A percentile compares a stretch with the other conserved stretches of the same genome.
Conservation (phyloP, 768 basidiomycete species). For the Zangia roseola region DNA sequence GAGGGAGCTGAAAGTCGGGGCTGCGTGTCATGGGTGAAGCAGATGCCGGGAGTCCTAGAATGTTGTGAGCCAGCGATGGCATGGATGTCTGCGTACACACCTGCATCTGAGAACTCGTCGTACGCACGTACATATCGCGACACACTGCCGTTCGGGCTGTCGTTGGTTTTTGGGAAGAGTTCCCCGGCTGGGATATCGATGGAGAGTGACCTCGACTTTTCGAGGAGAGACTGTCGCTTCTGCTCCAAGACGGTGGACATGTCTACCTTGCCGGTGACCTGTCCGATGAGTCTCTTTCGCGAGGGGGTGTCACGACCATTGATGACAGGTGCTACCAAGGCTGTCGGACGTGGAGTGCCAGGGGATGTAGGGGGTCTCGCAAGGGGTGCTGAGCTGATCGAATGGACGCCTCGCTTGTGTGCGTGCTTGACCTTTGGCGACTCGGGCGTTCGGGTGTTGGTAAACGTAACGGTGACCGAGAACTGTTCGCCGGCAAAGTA, state of each 20-base stretch:
- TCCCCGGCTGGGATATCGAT: conserved; percentile 59
- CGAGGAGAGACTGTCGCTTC: conserved; percentile 49
- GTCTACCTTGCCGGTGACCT: conserved; percentile 33
- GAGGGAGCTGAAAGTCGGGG: conserved; percentile 48
- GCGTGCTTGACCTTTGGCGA: conserved; percentile 35
- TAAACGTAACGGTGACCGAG: conserved; percentile 81
- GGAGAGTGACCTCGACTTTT: conserved; percentile 58
- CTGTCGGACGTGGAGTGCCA: conserved; percentile 49
- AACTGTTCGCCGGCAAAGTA: conserved; percentile 94
- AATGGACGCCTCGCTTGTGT: conserved; percentile 75
- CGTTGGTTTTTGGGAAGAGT: conserved; percentile 27
- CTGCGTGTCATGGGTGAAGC: conserved; percentile 44
- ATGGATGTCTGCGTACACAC: conserved; percentile 7
- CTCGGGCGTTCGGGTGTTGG: conserved; percentile 67
- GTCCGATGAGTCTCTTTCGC: conserved; percentile 60
- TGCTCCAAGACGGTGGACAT: conserved; percentile 53
- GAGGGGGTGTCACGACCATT: conserved; percentile 34
- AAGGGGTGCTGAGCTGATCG: conserved; percentile 79
- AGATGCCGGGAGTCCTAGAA: conserved; percentile 1
- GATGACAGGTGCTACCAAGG: conserved; percentile 21
- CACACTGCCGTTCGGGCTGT: conserved; percentile 3
- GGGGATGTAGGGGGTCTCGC: conserved; percentile 83
- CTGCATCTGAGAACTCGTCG: conserved; percentile 25
- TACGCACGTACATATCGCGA: conserved; percentile 33
- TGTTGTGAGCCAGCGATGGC: conserved; percentile 6